A percentile compares a stretch with the other conserved stretches of the same genome.
Evolutionary conservation across 2,329 filamentous ascomycete genomes (phyloP).

Genomic region (Fusarium pseudoanthophilum): DNA sequence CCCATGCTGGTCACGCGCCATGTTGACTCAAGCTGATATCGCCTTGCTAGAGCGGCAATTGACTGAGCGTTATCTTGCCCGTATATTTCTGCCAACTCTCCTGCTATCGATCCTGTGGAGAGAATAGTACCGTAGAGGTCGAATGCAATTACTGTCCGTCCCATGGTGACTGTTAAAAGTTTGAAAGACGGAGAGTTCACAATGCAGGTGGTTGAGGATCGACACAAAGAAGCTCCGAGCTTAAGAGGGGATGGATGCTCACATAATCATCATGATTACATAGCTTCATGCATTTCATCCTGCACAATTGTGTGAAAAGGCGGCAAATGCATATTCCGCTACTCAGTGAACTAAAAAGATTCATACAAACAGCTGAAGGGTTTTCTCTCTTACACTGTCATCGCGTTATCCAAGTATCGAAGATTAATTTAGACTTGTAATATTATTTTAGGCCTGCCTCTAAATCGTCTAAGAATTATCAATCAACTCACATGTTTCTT

Average conservation of each 20-base stretch:
- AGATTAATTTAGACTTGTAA: not conserved
- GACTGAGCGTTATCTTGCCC: slow-evolving; percentile 65
- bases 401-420: not conserved
- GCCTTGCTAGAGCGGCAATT: slow-evolving; percentile 71
- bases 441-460: not conserved
- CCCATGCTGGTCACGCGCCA: slow-evolving; percentile 82
- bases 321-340: not conserved
- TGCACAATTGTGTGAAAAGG: not conserved
- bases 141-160: slow-evolving; percentile 69
- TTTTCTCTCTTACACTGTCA: not conserved
- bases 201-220: not conserved
- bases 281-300: not conserved
- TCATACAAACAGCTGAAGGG: not conserved
- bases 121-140: slow-evolving; percentile 81
- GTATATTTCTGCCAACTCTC: slow-evolving; percentile 66
- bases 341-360: not conserved
- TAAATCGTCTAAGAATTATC: not conserved
- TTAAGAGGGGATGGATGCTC: not conserved
- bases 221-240: not conserved
- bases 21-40: slow-evolving; percentile 80
- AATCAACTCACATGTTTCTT: not conserved
- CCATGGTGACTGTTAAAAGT: slow-evolving; percentile 24
- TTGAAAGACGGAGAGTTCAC: not conserved
- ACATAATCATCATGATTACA: not conserved
- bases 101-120: slow-evolving; percentile 74